Base-by-base conservation (phyloP, 345 rosid species). In the Toxicodendron radicans region DNA sequence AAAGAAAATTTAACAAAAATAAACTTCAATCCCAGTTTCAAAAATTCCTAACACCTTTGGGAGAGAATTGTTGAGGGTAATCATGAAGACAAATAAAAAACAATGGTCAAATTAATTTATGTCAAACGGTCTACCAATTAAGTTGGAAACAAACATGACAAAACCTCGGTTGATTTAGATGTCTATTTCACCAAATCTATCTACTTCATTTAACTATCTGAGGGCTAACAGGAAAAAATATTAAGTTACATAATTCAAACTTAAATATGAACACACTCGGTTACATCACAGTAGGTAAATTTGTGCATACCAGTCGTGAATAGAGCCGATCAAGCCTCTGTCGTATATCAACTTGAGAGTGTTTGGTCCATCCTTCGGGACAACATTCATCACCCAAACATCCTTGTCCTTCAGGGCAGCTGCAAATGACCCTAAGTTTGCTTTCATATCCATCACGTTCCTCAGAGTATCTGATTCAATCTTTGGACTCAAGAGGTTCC, bases 381-480 rank as follows among this genome's bases (percentile, higher is more conserved):
- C 89, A 23, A 91, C 95, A 79, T 90, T 91, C 97, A 92, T 95
- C 64, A 91, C 95, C 99, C 99, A 95, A 1, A 91, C 93, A 80
- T 92, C 89, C 80, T 95, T 95, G 51, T 74, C 82, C 75, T 83
- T 91, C n/a, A 95, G 83, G 49, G 98, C 95, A 75, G 98, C 97
- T 18, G 89, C 98, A 74, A 96, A 96, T 41, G 99, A 93, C 8
- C 99, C 98, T 82, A 88, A 72, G 80, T 88, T 75, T 74, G 97
- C 97, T 77, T 96, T 96, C 99, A 96, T 96, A 87, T 96, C 99
- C 97, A 96, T 91, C 79, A 95, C 23, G 76, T 95, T 95, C 87
- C 99, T 91, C 63, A 92, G 45, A 3, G 91, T 84, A 79, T 95
- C 83, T 7, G 90, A 64, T 53, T 90, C 76, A 62, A 93, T 76